Percentiles rank a stretch among this genome's conserved stretches.
Evolutionary conservation across 2,329 filamentous ascomycete species (phyloP).

Genomic region (Arthrinium puccinioides): DNA sequence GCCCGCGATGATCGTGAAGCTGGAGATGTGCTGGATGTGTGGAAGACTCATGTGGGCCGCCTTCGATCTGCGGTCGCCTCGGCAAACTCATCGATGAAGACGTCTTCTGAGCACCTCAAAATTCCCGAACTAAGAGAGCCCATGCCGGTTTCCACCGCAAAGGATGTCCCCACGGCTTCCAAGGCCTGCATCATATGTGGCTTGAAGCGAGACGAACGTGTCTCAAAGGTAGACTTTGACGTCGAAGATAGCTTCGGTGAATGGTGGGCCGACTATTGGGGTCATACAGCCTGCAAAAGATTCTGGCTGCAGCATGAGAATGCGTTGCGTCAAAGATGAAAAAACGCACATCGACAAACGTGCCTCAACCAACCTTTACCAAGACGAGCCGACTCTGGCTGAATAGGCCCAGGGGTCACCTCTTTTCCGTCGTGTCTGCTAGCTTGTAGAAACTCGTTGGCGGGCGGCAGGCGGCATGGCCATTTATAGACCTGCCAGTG

Average conservation of each 20-base stretch:
- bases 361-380: no score
- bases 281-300: slow-evolving; percentile 68
- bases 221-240: slow-evolving; percentile 65
- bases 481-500: no score
- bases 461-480: no score
- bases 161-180: slow-evolving; percentile 65
- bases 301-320: slow-evolving; percentile 79
- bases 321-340: slow-evolving; percentile 58
- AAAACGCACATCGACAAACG: no score
- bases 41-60: slow-evolving; percentile 69
- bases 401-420: no score
- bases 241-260: slow-evolving; percentile 91
- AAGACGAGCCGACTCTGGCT: no score
- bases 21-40: slow-evolving; percentile 66
- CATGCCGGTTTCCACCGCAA: slow-evolving; percentile 61
- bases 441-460: no score
- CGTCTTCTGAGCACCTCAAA: slow-evolving; percentile 27
- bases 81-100: slow-evolving; percentile 42
- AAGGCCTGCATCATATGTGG: slow-evolving; percentile 82
- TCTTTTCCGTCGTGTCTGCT: no score
- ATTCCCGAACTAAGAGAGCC: slow-evolving; percentile 67
- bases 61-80: slow-evolving; percentile 66
- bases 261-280: slow-evolving; percentile 93
- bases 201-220: slow-evolving; percentile 77
- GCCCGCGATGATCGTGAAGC: slow-evolving; percentile 79